phyloP scores from a whole-genome alignment of 164 flowering plant species.

The Stephania japonica region DNA sequence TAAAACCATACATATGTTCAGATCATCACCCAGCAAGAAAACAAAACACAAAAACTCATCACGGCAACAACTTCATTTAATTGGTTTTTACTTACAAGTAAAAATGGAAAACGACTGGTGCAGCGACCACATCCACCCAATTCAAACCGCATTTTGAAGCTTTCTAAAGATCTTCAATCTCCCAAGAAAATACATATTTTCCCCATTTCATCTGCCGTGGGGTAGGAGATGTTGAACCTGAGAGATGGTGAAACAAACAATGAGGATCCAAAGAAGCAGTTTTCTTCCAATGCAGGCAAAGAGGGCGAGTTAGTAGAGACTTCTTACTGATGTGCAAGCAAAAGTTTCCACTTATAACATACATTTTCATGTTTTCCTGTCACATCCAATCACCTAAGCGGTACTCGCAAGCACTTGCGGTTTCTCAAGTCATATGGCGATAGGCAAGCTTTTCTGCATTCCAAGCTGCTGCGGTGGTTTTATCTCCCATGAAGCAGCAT shows the following conservation, averaged over 20 bases:
- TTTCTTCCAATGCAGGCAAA: background rate
- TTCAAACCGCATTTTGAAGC: background rate
- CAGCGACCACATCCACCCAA: background rate
- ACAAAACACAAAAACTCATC: background rate
- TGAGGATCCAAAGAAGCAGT: background rate
- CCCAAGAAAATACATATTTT: background rate
- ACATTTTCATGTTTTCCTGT: background rate
- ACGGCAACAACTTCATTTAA: background rate
- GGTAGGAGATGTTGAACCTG: background rate
- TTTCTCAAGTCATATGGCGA: constrained; percentile 34
- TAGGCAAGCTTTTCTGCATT: constrained; percentile 55
- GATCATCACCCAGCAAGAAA: background rate
- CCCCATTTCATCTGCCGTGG: background rate
- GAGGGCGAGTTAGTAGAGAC: background rate
- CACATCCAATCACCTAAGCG: background rate
- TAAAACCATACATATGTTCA: background rate
- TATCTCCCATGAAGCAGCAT: constrained; percentile 78
- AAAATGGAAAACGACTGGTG: background rate
- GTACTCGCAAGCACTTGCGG: background rate
- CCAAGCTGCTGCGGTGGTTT: constrained; percentile 40
- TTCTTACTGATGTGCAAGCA: background rate
- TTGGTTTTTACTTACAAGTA: background rate
- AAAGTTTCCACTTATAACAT: background rate
- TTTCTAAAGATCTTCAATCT: background rate
- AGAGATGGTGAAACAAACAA: background rate